Conservation (phyloP, 371 early-diverging fungal species). For the Rhizopus arrhizus region DNA sequence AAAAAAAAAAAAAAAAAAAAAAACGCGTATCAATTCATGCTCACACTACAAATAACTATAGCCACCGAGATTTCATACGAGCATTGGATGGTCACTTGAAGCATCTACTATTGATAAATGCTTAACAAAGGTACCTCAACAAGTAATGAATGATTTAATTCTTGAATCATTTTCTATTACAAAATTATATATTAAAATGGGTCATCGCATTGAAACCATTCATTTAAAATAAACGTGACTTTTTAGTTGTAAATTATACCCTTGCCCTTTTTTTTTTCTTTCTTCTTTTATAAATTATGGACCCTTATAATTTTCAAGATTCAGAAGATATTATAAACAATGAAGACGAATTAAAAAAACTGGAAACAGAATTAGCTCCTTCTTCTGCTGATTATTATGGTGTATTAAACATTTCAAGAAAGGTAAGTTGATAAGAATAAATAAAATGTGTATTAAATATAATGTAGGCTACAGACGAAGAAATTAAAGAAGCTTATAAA, state of each 20-base stretch:
- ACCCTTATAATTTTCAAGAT: conserved; percentile 56
- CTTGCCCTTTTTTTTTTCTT: conserved; percentile 1
- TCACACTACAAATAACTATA: conserved; percentile 1
- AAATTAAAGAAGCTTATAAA: conserved; percentile 85
- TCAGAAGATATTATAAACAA: conserved; percentile 44
- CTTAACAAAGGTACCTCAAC: conserved; percentile 22
- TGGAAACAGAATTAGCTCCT: conserved; percentile 52
- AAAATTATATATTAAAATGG: conserved; percentile 37
- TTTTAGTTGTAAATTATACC: conserved; percentile 5
- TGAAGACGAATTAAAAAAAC: conserved; percentile 49
- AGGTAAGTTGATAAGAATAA: conserved; percentile 38
- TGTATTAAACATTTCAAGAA: conserved; percentile 78
- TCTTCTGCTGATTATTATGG: conserved; percentile 76
- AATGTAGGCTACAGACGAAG: conserved; percentile 77
- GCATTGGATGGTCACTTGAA: conserved; percentile 42
- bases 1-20: background rate
- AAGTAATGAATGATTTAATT: conserved; percentile 15
- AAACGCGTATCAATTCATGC: too few relatives aligned
- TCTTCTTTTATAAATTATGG: conserved; percentile 33
- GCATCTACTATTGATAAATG: conserved; percentile 14
- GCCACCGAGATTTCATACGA: conserved; percentile 55
- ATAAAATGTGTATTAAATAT: background rate
- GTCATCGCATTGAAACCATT: conserved; percentile 29
- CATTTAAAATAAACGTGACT: conserved; percentile 1
- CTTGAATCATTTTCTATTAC: conserved; percentile 8